These are phyloP conservation scores for Notholithocarpus densiflorus DNA, from an alignment of 306 rosid species.

Conservation along the genomic window DNA sequence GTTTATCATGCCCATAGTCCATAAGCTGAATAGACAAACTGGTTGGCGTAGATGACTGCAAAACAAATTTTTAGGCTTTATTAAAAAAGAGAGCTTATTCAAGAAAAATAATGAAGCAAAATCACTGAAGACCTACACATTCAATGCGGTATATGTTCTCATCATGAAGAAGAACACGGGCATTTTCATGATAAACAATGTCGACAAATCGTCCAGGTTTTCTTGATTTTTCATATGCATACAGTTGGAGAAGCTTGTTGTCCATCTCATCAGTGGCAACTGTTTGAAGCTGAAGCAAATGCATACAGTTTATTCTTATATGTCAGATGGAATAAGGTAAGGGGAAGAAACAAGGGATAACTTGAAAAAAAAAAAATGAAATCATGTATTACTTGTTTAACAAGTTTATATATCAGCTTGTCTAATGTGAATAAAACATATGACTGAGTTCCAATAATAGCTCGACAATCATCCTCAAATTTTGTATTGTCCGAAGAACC, in stretches of 20 bases:
- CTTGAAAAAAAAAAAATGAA: neutral
- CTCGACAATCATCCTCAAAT: conserved; percentile 99
- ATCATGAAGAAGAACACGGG: conserved; percentile 94
- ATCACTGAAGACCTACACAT: conserved; percentile 54
- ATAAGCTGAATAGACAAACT: conserved; percentile 77
- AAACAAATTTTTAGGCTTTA: conserved; percentile 7
- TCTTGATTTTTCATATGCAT: conserved; percentile 89
- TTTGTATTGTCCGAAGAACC: conserved; percentile 97
- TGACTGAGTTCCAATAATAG: conserved; percentile 93
- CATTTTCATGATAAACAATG: conserved; percentile 90
- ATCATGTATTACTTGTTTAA: conserved; percentile 68
- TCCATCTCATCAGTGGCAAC: conserved; percentile 89
- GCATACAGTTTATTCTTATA: conserved; percentile 9
- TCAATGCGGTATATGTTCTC: conserved; percentile 92
- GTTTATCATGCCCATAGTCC: conserved; percentile 94
- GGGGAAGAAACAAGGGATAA: neutral
- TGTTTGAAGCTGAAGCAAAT: conserved; percentile 73
- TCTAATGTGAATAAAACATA: conserved; percentile 91
- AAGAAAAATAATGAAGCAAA: conserved; percentile 15
- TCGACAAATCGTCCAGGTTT: conserved; percentile 76
- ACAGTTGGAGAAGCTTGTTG: conserved; percentile 84
- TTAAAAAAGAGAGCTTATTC: conserved; percentile 7
- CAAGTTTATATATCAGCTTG: conserved; percentile 92
- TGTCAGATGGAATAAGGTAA: conserved; percentile 19
- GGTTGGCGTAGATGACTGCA: conserved; percentile 64